Conservation (phyloP, 1,284 basidiomycete genomes). For the Rhodotorula sp. region DNA sequence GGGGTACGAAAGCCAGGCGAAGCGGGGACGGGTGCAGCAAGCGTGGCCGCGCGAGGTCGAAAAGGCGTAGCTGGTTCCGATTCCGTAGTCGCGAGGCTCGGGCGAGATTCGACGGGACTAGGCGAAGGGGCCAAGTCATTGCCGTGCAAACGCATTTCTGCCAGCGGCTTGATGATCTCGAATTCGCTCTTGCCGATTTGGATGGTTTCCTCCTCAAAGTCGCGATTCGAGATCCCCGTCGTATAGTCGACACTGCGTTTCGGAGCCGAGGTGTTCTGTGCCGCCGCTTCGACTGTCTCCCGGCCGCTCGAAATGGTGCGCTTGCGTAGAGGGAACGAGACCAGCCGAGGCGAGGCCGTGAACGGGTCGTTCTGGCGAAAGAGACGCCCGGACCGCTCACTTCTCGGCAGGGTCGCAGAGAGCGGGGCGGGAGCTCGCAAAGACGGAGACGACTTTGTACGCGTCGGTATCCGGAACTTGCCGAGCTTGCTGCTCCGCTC, state of each 20-base stretch:
- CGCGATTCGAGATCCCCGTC: slow-evolving; percentile 24
- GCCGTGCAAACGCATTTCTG: neutral
- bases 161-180: slow-evolving; percentile 34
- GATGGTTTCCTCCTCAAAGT: slow-evolving; percentile 33
- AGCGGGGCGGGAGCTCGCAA: too few species aligned
- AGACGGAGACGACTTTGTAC: too few species aligned
- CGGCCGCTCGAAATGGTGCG: too few species aligned
- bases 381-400: too few species aligned
- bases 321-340: too few species aligned
- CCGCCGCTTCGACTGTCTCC: too few species aligned
- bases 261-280: too few species aligned
- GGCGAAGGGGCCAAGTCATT: neutral
- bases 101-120: neutral
- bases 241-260: slow-evolving; percentile 14
- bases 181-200: slow-evolving; percentile 27
- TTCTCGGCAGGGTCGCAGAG: too few species aligned
- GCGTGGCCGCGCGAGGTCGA: neutral
- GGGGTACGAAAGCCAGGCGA: neutral
- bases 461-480: too few species aligned
- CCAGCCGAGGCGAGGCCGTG: too few species aligned
- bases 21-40: slow-evolving; percentile 2
- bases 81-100: neutral
- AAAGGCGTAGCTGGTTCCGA: too few species aligned
- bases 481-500: too few species aligned
- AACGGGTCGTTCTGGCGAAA: neutral